Percentiles rank a stretch among this genome's conserved stretches.
Evolutionary conservation across 2,329 filamentous ascomycete genomes (phyloP).

Genomic region (Ceratocystiopsis sp.): DNA sequence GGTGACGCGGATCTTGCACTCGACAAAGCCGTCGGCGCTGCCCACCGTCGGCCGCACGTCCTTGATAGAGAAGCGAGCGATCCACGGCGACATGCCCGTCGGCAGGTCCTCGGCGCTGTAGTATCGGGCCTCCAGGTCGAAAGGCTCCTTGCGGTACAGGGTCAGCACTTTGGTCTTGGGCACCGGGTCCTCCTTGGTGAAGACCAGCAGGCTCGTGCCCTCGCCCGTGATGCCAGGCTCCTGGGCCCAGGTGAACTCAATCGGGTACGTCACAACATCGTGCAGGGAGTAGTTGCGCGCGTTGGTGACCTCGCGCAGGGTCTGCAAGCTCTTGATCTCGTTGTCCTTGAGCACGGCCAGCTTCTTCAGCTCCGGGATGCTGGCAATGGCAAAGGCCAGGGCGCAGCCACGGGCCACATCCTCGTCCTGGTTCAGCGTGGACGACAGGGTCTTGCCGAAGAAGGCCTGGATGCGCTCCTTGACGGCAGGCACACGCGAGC

Average conservation of each 20-base stretch:
- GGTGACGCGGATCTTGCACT: slow-evolving; percentile 97
- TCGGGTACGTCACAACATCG: slow-evolving; percentile 95
- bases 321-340: slow-evolving; percentile 42
- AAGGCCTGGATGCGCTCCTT: slow-evolving; percentile 81
- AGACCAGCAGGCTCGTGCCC: slow-evolving; percentile 92
- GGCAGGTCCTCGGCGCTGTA: slow-evolving; percentile 73
- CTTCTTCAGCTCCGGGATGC: slow-evolving; percentile 66
- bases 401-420: slow-evolving; percentile 89
- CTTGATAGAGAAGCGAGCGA: slow-evolving; percentile 95
- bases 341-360: slow-evolving; percentile 23
- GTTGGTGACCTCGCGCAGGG: no score
- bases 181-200: slow-evolving; percentile 92
- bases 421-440: slow-evolving; percentile 96
- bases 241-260: slow-evolving; percentile 99
- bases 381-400: slow-evolving; percentile 94
- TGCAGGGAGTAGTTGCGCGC: slow-evolving; percentile 96
- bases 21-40: slow-evolving; percentile 94
- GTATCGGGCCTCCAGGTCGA: slow-evolving; percentile 91
- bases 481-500: slow-evolving; percentile 80
- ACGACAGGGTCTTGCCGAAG: slow-evolving; percentile 85
- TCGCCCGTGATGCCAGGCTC: slow-evolving; percentile 95
- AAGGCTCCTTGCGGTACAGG: slow-evolving; percentile 96
- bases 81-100: slow-evolving; percentile 84
- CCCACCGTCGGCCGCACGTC: slow-evolving; percentile 66
- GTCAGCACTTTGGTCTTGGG: slow-evolving; percentile 98